Conservation (phyloP, 345 rosid genomes). For the Arabidopsis arenosa region DNA sequence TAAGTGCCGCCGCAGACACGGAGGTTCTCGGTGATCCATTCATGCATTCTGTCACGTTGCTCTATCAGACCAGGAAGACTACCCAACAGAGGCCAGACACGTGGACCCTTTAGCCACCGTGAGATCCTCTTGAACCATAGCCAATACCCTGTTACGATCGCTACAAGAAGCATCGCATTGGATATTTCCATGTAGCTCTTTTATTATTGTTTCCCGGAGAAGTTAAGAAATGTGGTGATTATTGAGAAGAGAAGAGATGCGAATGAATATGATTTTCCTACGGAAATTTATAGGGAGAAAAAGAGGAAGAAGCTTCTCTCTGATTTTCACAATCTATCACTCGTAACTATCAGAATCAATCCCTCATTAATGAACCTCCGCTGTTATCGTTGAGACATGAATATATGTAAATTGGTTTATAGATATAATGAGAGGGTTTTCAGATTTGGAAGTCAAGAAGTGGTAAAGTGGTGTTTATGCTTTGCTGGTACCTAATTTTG, state of each 20-base stretch:
- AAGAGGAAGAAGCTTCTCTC: constrained; percentile 38
- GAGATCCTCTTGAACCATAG: constrained; percentile 88
- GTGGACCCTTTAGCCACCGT: constrained; percentile 77
- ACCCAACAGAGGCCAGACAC: constrained; percentile 90
- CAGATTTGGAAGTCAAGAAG: constrained; percentile 51
- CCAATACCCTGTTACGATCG: constrained; percentile 69
- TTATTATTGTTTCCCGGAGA: not conserved
- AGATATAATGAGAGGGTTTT: constrained; percentile 3
- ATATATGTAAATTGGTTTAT: constrained; percentile 12
- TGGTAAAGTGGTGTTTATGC: constrained; percentile 40
- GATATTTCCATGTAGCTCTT: constrained; percentile 57
- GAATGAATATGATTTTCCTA: not conserved
- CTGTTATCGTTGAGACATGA: constrained; percentile 42
- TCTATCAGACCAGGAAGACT: constrained; percentile 91
- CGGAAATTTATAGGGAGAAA: constrained; percentile 27
- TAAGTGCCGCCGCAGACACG: constrained; percentile 92
- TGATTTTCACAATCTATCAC: constrained; percentile 16
- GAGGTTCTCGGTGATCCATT: constrained; percentile 95
- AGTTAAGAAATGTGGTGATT: not conserved
- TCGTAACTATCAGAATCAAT: constrained; percentile 34
- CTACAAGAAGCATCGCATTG: constrained; percentile 60
- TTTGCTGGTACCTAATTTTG: constrained; percentile 63
- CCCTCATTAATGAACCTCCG: constrained; percentile 37
- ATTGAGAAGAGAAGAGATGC: not conserved
- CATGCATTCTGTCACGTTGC: constrained; percentile 91